Conservation (phyloP, 2,329 filamentous ascomycete species). For the Raffaelea ambrosiae region DNA sequence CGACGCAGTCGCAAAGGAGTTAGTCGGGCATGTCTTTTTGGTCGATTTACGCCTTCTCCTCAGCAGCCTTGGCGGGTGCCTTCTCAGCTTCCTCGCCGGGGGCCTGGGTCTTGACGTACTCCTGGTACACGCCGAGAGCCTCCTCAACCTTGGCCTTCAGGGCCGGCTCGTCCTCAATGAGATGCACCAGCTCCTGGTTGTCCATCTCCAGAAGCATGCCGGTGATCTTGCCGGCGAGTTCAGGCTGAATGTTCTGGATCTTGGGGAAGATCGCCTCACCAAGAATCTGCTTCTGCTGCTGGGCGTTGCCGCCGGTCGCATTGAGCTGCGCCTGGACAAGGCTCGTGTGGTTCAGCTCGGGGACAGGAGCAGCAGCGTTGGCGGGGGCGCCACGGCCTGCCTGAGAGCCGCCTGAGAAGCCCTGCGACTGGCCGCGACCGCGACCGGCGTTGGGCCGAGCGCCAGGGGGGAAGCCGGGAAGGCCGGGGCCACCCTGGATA, state of each 20-base stretch:
- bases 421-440: slow-evolving; percentile 28
- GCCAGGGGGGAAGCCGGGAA: slow-evolving; percentile 51
- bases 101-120: slow-evolving; percentile 87
- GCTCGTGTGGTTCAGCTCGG: slow-evolving; percentile 30
- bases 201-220: slow-evolving; percentile 99
- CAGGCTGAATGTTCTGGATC: slow-evolving; percentile 89
- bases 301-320: slow-evolving; percentile 38
- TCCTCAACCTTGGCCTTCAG: slow-evolving; percentile 95
- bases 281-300: slow-evolving; percentile 96
- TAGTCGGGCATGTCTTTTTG: too few species aligned
- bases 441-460: slow-evolving; percentile 37
- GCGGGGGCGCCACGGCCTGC: slow-evolving; percentile 36
- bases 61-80: slow-evolving; percentile 41
- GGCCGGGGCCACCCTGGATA: slow-evolving; percentile 35
- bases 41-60: slow-evolving; percentile 19
- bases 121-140: slow-evolving; percentile 93
- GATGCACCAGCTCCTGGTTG: slow-evolving; percentile 82
- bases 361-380: slow-evolving; percentile 19
- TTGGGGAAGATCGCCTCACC: slow-evolving; percentile 98
- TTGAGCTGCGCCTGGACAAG: slow-evolving; percentile 52
- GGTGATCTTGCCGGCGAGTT: slow-evolving; percentile 97
- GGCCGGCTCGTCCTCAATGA: slow-evolving; percentile 86
- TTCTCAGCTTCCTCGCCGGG: slow-evolving; percentile 24
- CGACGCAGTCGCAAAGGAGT: not conserved
- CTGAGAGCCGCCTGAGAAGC: slow-evolving; percentile 35